Conservation (phyloP, 306 rosid species). For the Vachellia collinsii region DNA sequence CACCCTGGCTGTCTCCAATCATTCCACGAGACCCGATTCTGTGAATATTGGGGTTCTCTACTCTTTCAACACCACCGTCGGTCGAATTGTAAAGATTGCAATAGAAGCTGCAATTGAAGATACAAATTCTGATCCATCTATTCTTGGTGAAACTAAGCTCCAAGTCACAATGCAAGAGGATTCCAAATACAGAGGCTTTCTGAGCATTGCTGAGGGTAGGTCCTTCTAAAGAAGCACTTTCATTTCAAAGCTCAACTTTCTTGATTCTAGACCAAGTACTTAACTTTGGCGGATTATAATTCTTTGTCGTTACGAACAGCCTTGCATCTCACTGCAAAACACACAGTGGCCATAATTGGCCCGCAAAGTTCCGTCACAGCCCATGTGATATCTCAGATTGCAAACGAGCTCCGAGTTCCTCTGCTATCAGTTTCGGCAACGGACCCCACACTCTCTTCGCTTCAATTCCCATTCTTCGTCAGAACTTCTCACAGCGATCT, state of each 20-base stretch:
- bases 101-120: slow-evolving; percentile 72
- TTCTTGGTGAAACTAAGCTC: slow-evolving; percentile 69
- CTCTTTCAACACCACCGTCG: slow-evolving; percentile 59
- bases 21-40: slow-evolving; percentile 55
- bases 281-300: slow-evolving; percentile 7
- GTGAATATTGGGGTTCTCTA: slow-evolving; percentile 77
- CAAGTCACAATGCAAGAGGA: slow-evolving; percentile 62
- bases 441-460: slow-evolving; percentile 86
- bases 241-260: neutral
- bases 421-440: slow-evolving; percentile 76
- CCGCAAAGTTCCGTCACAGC: slow-evolving; percentile 88
- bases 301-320: slow-evolving; percentile 52
- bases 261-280: neutral
- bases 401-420: slow-evolving; percentile 91
- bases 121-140: slow-evolving; percentile 76
- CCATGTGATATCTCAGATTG: slow-evolving; percentile 86
- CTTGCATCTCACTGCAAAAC: slow-evolving; percentile 74
- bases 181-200: slow-evolving; percentile 75
- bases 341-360: slow-evolving; percentile 87
- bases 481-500: slow-evolving; percentile 77
- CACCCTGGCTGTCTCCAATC: slow-evolving; percentile 46
- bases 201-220: slow-evolving; percentile 88
- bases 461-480: slow-evolving; percentile 87
- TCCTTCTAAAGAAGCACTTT: slow-evolving; percentile 3
- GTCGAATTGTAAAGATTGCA: slow-evolving; percentile 65